Base-by-base conservation (phyloP, 192 early-diverging fungal species). In the Physocladia obscura region DNA sequence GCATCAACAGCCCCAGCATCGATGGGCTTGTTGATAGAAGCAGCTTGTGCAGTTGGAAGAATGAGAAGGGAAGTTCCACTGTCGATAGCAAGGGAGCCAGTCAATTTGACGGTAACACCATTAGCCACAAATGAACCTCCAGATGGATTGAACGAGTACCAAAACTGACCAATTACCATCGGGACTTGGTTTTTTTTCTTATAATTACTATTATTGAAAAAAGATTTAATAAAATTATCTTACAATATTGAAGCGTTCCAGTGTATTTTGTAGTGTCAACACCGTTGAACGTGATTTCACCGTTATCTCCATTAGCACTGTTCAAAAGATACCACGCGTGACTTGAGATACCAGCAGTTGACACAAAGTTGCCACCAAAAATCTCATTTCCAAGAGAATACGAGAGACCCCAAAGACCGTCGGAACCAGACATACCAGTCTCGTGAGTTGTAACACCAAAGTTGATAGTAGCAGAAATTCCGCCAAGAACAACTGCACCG, bases 241-340 rank as follows among this genome's bases (percentile, higher is more conserved):
- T n/a, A 36, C 19, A 24, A 67, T 86, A 86, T 17, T 36, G 70
- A 35, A 84, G 40, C 1, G 76, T 26, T 13, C 86, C 86, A 24
- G 74, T 56, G 63, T 71, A 84, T 64, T 87, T 87, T 19, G 58
- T 38, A 1, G 26, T 11, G 51, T 86, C 84, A 29, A 82, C 62
- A 32, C 84, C 84, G 27, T 78, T 80, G 68, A 87, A 70, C 21
- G 75, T 78, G 26, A 87, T 67, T 54, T 82, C 78, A 0, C 84
- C 86, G 34, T 75, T 70, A 47, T 79, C 62, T 19, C 54, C 62
- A 44, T 76, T 68, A 15, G 36, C 37, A 30, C 57, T 49, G 57
- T 80, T 73, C 62, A 61, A 56, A 30, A 84, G 70, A 49, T 79
- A 84, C 36, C 83, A 82, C 32, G 65, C 80, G 51, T 82, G 69